A percentile compares a stretch with the other conserved stretches of the same genome.
Evolutionary conservation across 129 eudicot species (phyloP).

Genomic region (Silybum marianum): DNA sequence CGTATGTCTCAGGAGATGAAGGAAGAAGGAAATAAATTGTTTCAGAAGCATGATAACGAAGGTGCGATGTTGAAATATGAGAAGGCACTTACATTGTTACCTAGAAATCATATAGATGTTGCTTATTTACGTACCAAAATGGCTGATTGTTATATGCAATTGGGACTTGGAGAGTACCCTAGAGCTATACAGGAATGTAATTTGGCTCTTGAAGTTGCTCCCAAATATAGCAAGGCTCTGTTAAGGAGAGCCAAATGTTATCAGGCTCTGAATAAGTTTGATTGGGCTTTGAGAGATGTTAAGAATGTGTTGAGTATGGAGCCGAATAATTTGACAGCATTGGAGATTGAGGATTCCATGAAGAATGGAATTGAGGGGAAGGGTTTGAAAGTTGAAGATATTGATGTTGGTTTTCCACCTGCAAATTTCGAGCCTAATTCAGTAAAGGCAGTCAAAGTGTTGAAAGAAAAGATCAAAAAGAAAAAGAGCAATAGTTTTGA

Average conservation of each 20-base stretch:
- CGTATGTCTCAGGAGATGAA: constrained; percentile 77
- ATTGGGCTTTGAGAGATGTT: constrained; percentile 78
- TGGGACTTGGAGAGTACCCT: constrained; percentile 82
- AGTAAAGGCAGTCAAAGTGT: constrained; percentile 23
- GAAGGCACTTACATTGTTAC: constrained; percentile 77
- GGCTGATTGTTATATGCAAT: constrained; percentile 88
- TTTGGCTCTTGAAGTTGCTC: constrained; percentile 88
- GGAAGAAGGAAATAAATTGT: constrained; percentile 76
- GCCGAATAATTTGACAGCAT: constrained; percentile 65
- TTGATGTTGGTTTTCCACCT: constrained; percentile 41
- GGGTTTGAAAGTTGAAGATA: constrained; percentile 53
- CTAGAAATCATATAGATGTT: constrained; percentile 74
- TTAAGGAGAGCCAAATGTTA: constrained; percentile 81
- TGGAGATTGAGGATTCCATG: constrained; percentile 61
- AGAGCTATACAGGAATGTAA: constrained; percentile 87
- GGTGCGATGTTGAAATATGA: constrained; percentile 89
- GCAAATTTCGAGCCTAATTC: constrained; percentile 37
- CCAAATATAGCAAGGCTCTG: constrained; percentile 84
- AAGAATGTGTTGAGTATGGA: constrained; percentile 71
- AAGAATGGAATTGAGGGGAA: constrained; percentile 53
- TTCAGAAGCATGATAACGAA: constrained; percentile 72
- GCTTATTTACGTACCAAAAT: constrained; percentile 64
- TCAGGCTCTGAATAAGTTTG: constrained; percentile 65
- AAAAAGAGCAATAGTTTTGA: constrained; percentile 44
- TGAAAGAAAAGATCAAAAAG: constrained; percentile 49